Evolutionary conservation across 306 rosid genomes (phyloP).

Genomic region (Quercus variabilis): DNA sequence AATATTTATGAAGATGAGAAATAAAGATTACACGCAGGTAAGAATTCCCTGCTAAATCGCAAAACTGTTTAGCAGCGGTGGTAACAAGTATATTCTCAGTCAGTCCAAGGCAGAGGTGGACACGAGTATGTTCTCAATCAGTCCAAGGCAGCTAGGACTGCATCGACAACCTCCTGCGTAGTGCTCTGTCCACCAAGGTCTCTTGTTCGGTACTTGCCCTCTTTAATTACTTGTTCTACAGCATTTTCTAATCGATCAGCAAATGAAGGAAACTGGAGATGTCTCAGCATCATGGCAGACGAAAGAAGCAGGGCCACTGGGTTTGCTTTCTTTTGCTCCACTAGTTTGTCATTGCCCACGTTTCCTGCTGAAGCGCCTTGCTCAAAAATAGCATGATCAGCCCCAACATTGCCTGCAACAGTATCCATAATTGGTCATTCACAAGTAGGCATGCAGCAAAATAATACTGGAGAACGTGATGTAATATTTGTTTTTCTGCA

Average conservation of each 20-base stretch:
- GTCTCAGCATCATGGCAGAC: slow-evolving; percentile 96
- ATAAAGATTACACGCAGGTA: background rate
- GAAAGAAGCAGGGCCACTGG: slow-evolving; percentile 93
- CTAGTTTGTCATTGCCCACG: slow-evolving; percentile 60
- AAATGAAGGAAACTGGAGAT: slow-evolving; percentile 89
- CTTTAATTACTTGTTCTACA: slow-evolving; percentile 62
- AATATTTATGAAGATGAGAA: background rate
- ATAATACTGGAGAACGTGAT: background rate
- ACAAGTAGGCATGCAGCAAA: background rate
- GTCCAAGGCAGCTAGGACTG: slow-evolving; percentile 60
- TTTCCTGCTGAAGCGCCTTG: slow-evolving; percentile 99
- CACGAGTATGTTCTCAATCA: slow-evolving; percentile 28
- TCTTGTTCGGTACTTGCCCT: slow-evolving; percentile 67
- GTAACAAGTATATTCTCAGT: slow-evolving; percentile 6
- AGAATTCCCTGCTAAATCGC: slow-evolving; percentile 3
- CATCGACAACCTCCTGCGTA: slow-evolving; percentile 84
- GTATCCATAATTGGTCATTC: background rate
- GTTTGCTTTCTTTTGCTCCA: slow-evolving; percentile 71
- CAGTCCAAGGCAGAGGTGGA: slow-evolving; percentile 40
- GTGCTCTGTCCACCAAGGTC: slow-evolving; percentile 87
- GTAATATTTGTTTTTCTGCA: background rate
- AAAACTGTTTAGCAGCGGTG: slow-evolving; percentile 4
- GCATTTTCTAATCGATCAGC: slow-evolving; percentile 88
- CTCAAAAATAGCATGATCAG: slow-evolving; percentile 86
- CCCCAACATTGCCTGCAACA: slow-evolving; percentile 86